phyloP scores from a whole-genome alignment of 768 basidiomycete genomes.

The Chalciporus chontae region DNA sequence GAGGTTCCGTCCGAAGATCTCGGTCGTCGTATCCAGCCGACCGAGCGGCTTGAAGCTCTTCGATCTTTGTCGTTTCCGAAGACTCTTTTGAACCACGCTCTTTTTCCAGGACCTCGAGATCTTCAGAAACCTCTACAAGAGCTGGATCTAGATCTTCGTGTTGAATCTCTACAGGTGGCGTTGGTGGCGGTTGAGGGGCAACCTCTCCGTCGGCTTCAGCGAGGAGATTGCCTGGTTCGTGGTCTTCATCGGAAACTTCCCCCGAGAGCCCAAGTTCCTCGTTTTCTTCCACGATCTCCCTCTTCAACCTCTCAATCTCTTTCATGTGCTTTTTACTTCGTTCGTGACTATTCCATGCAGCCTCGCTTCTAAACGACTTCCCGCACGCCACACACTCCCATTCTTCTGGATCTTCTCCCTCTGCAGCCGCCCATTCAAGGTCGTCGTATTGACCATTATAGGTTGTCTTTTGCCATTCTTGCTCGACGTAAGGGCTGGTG shows the following conservation, averaged over 20 bases:
- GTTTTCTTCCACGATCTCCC: slow-evolving; percentile 75
- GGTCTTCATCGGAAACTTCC: slow-evolving; percentile 29
- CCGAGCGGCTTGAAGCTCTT: slow-evolving; percentile 5
- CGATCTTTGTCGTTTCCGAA: slow-evolving; percentile 6
- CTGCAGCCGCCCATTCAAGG: slow-evolving; percentile 71
- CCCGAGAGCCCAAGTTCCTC: slow-evolving; percentile 54
- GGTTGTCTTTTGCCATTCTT: slow-evolving; percentile 83
- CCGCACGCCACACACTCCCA: slow-evolving; percentile 96
- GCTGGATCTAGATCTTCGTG: slow-evolving; percentile 1
- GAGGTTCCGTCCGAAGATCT: background rate
- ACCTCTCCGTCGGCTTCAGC: slow-evolving; percentile 8
- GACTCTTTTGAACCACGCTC: slow-evolving; percentile 2
- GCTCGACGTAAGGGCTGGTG: slow-evolving; percentile 60
- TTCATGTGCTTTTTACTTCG: slow-evolving; percentile 91
- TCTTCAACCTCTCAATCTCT: slow-evolving; percentile 74
- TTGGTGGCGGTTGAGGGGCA: slow-evolving; percentile 11
- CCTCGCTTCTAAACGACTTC: slow-evolving; percentile 87
- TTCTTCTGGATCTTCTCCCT: slow-evolving; percentile 69
- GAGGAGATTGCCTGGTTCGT: slow-evolving; percentile 10
- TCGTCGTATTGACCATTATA: slow-evolving; percentile 38
- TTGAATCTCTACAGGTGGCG: slow-evolving; percentile 8
- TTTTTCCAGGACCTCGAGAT: slow-evolving; percentile 6
- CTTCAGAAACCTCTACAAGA: background rate
- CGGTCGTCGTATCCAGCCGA: background rate
- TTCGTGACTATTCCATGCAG: slow-evolving; percentile 95